Base-by-base conservation (phyloP, 2,329 filamentous ascomycete genomes). In the Fusarium liriodendri region DNA sequence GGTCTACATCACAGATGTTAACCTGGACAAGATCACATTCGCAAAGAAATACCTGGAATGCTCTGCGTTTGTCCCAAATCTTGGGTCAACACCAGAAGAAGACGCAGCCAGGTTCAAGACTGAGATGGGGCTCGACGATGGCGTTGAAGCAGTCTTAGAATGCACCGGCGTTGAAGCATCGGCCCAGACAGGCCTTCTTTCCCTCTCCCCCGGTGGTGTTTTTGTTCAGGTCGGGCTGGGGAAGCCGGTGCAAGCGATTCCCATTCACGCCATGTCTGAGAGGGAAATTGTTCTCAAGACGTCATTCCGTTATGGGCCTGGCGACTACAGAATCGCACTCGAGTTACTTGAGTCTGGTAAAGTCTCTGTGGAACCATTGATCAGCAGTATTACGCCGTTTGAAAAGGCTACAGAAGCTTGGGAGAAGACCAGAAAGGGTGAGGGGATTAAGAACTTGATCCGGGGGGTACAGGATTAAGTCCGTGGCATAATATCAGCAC, bases 241-340 rank as follows among this genome's bases (percentile, higher is more conserved):
- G 1, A 77, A 72, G 22, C 27, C 75, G 2, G 27, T 71, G 7
- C 72, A 77, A 22, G 42, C 65, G 1, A 27, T 76, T 2, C 75
- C 75, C 50, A 97, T 98, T 80, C 93, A 95, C 88, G 92, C 93
- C 9, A 87, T 97, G 80, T 97, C 94, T 81, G 88, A 92, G 50
- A 98, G 97, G 85, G 96, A 98, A 85, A 87, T 97, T 65, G 97
- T 92, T 8, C 88, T 94, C 58, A 93, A 93, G 81, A 95, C 95
- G 37, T 95, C 92, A 73, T 98, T 98, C 87, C 90, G 96, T 38
- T 98, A 98, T 82, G 92, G 92, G 4, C 89, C 91, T 64, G 95
- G 95, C 22, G 96, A 98, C 83, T 98, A 98, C 83, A 89, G 92
- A 80, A 89, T 95, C 13, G 95, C 95, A 10, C 87, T 98, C 42